phyloP scores from a whole-genome alignment of 495 filamentous ascomycete species.

The Penicillium crystallinum region DNA sequence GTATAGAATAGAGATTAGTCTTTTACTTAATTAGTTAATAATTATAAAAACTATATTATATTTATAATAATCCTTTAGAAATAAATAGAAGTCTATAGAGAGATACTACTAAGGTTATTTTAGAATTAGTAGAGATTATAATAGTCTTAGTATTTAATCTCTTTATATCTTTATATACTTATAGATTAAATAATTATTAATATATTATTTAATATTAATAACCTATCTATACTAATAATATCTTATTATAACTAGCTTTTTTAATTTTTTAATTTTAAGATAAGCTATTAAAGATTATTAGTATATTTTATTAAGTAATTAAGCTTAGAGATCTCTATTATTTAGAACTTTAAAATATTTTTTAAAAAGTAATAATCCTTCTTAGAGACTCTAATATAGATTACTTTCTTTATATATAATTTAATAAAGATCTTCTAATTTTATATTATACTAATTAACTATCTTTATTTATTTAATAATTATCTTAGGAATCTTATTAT shows the following conservation, averaged over 20 bases:
- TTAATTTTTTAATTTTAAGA: slow-evolving; percentile 2
- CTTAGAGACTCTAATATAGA: background rate
- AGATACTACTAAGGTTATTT: background rate
- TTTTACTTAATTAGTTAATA: background rate
- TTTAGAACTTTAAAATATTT: background rate
- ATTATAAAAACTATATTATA: background rate
- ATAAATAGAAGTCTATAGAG: background rate
- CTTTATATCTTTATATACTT: background rate
- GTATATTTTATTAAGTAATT: slow-evolving; percentile 10
- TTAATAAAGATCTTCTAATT: background rate
- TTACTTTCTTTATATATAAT: background rate
- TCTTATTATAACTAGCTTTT: background rate
- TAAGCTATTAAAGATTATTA: background rate
- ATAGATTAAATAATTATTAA: background rate
- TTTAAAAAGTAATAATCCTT: background rate
- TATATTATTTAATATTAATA: background rate
- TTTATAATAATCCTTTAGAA: background rate
- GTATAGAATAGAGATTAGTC: background rate
- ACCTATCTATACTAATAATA: background rate
- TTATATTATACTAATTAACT: background rate
- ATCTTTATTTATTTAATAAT: background rate
- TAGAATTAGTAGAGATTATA: background rate
- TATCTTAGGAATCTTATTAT: background rate
- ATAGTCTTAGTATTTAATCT: background rate
- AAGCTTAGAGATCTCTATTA: background rate